phyloP scores from a whole-genome alignment of 75 land plant species.

The Cupressus sempervirens region DNA sequence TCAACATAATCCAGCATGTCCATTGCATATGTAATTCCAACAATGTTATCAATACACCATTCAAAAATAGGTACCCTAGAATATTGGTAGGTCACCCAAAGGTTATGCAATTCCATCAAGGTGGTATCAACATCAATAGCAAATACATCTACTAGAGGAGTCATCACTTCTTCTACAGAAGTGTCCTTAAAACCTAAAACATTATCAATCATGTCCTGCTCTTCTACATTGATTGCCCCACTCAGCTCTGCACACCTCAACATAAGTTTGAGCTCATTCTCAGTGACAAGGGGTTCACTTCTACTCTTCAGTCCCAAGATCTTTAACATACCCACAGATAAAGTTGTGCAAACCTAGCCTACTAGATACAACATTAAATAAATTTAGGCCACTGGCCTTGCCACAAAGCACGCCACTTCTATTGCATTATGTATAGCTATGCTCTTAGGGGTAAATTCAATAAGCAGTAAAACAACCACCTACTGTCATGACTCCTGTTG shows the following conservation, averaged over 20 bases:
- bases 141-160: no score
- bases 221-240: slow-evolving; percentile 70
- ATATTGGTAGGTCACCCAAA: slow-evolving; percentile 89
- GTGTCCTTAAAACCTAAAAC: slow-evolving; percentile 95
- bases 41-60: slow-evolving; percentile 92
- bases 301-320: no score
- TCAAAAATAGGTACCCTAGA: slow-evolving; percentile 99
- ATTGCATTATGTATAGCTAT: slow-evolving; percentile 65
- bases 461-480: slow-evolving; percentile 78
- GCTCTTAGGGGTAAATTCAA: slow-evolving; percentile 96
- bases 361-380: no score
- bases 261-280: no score
- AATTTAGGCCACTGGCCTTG: no score
- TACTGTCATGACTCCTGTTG: no score
- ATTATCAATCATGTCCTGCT: slow-evolving; percentile 99
- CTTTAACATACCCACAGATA: no score
- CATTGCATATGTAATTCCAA: slow-evolving; percentile 98
- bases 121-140: no score
- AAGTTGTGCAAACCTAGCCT: no score
- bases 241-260: no score
- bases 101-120: no score
- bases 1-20: slow-evolving; percentile 92
- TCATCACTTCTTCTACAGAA: slow-evolving; percentile 94
- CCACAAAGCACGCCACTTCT: slow-evolving; percentile 34
- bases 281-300: no score